Evolutionary conservation across 306 rosid genomes (phyloP).

Genomic region (Prinsepia uniflora): DNA sequence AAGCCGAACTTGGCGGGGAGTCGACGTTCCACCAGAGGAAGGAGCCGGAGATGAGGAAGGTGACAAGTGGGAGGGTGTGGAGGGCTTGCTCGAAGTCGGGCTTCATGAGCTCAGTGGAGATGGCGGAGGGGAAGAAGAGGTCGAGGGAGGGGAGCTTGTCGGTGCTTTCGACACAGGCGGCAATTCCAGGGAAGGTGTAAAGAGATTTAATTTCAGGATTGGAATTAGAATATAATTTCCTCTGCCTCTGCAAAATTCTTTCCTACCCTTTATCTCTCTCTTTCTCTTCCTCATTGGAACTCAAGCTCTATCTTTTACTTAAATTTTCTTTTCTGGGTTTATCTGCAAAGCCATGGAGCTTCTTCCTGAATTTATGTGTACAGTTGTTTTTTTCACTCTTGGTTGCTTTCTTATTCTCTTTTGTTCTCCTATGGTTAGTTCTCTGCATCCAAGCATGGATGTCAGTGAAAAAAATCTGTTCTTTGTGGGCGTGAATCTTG

Average conservation of each 20-base stretch:
- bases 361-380: conserved; percentile 36
- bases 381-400: conserved; percentile 38
- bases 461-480: conserved; percentile 1
- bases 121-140: conserved; percentile 24
- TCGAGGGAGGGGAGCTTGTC: conserved; percentile 26
- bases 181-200: conserved; percentile 20
- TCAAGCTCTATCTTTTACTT: not conserved
- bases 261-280: conserved; percentile 4
- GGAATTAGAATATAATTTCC: conserved; percentile 62
- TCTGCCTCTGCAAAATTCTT: conserved; percentile 35
- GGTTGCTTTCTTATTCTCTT: conserved; percentile 41
- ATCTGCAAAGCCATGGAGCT: conserved; percentile 43
- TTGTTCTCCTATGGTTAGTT: conserved; percentile 35
- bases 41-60: conserved; percentile 41
- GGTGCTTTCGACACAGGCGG: conserved; percentile 29
- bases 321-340: not conserved
- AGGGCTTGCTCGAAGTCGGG: conserved; percentile 35
- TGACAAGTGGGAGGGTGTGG: conserved; percentile 19
- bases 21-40: conserved; percentile 51
- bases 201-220: not conserved
- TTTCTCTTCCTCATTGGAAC: not conserved
- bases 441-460: conserved; percentile 26
- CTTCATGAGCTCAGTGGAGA: conserved; percentile 30
- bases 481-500: conserved; percentile 14
- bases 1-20: conserved; percentile 33